Evolutionary conservation across 345 rosid genomes (phyloP).

Genomic region (Populus nigra): DNA sequence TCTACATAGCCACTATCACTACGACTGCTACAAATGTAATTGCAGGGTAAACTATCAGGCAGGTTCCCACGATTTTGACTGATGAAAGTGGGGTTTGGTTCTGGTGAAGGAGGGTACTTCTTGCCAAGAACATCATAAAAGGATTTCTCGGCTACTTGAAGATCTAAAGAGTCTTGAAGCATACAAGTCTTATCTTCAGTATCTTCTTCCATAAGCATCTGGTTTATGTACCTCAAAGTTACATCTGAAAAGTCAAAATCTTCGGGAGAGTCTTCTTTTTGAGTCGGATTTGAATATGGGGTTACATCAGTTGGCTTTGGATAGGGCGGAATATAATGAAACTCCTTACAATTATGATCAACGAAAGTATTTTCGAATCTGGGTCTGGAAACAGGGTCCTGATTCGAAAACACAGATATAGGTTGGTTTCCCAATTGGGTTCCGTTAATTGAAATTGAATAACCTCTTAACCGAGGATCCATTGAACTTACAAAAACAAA

Average conservation of each 20-base stretch:
- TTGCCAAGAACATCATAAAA: slow-evolving; percentile 63
- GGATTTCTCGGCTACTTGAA: slow-evolving; percentile 70
- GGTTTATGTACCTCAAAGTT: slow-evolving; percentile 59
- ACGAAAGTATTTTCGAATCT: slow-evolving; percentile 23
- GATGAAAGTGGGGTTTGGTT: slow-evolving; percentile 21
- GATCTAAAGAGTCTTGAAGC: slow-evolving; percentile 64
- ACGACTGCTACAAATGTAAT: slow-evolving; percentile 11
- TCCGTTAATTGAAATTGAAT: slow-evolving; percentile 38
- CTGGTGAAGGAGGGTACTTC: slow-evolving; percentile 56
- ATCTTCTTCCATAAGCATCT: slow-evolving; percentile 81
- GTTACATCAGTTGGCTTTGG: slow-evolving; percentile 15
- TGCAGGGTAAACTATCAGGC: slow-evolving; percentile 35
- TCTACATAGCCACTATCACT: slow-evolving; percentile 19
- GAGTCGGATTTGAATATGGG: slow-evolving; percentile 11
- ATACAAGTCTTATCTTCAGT: slow-evolving; percentile 54
- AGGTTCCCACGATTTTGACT: slow-evolving; percentile 20
- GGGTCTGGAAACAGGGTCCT: slow-evolving; percentile 35
- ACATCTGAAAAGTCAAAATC: slow-evolving; percentile 61
- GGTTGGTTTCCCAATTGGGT: slow-evolving; percentile 42
- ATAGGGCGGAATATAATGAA: slow-evolving; percentile 27
- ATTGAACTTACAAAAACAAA: slow-evolving; percentile 12
- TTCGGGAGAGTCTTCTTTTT: slow-evolving; percentile 52
- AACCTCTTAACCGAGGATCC: slow-evolving; percentile 51
- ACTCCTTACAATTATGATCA: slow-evolving; percentile 36
- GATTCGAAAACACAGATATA: slow-evolving; percentile 36